Evolutionary conservation across 768 basidiomycete species (phyloP), one percentile per base, ranked within the genome.

Genomic region (Crassisporium funariophilum): DNA sequence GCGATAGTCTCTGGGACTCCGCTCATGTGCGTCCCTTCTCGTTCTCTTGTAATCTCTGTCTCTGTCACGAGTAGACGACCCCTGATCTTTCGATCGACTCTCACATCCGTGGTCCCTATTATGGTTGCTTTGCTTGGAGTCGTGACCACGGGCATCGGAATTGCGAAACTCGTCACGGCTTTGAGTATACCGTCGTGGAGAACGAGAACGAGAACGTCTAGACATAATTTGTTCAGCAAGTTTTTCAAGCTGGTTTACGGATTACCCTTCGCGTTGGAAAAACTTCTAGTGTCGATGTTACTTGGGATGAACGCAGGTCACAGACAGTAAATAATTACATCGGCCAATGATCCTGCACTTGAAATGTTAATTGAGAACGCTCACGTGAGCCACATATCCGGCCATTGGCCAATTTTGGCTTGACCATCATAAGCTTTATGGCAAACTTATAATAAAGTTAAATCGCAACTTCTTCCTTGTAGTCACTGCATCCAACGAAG

Each of bases 1-100:
- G 16, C 62, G 57, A 47, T 73, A 72, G 21, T 63, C 50, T 11
- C 47, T 24, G 22, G 13, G 20, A 27, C 46, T 41, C 19, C 54
- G 50, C 15, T 41, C 47, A 23, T 33, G 58, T 10, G 54, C 54
- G 21, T 46, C 47, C 23, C 53, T 38, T 24, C 48, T 44, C 13
- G 47, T 20, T 13, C 34, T 20, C 12, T 33, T 39, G 37, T 54
- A 51, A n/a, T 55, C 50, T 34, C 52, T 46, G 10, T 50, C 50
- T 20, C 39, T 23, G 8, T 45, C 43, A 13, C 29, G 35, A 10
- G 21, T 41, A 9, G 22, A 25, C 15, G 40, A 41, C 7, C 29
- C 29, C n/a, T 31, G 10, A 31, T 31, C 29, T n/a, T n/a, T 31
- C 10, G 29, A 2, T n/a, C 29, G 29, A 31, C 29, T 31, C 11